Evolutionary conservation across 176 grass and related monocot species (phyloP).

Genomic region (bread wheat (Triticum aestivum)): DNA sequence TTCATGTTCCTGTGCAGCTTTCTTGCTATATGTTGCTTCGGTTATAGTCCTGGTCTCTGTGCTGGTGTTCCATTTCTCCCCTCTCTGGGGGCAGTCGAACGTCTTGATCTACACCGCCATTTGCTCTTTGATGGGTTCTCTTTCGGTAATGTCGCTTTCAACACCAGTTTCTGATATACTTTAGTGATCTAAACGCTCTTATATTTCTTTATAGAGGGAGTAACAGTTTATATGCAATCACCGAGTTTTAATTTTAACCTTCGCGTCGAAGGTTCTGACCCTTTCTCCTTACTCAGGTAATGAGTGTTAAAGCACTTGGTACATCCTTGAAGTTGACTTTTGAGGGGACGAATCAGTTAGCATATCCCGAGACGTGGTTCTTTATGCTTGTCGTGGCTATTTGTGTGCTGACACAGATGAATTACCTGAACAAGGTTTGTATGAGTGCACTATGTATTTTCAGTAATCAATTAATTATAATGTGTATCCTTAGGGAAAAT

Average conservation of each 20-base stretch:
- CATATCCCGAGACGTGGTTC: constrained; percentile 93
- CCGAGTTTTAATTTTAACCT: background rate
- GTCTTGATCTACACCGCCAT: constrained; percentile 92
- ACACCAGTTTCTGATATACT: background rate
- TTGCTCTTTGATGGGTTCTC: constrained; percentile 99
- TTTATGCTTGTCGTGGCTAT: constrained; percentile 88
- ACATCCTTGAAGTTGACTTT: constrained; percentile 94
- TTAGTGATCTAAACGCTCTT: too few species aligned
- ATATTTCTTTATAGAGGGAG: too few species aligned
- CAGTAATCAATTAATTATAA: background rate
- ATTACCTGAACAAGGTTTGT: constrained; percentile 97
- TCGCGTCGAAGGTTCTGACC: background rate
- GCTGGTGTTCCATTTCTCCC: constrained; percentile 89
- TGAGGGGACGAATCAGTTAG: constrained; percentile 88
- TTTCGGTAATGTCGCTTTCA: constrained; percentile 67
- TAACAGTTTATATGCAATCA: background rate
- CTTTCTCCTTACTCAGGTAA: constrained; percentile 60
- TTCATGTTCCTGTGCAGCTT: constrained; percentile 52
- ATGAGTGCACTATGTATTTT: background rate
- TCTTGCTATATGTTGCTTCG: constrained; percentile 89
- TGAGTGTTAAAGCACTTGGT: constrained; percentile 99
- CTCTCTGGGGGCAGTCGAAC: constrained; percentile 81
- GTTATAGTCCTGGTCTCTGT: constrained; percentile 85
- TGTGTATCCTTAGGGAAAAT: background rate
- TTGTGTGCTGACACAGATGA: constrained; percentile 94